Percentiles rank a stretch among this genome's conserved stretches.
phyloP scores from a whole-genome alignment of 495 filamentous ascomycete genomes.

The Bryoglossum gracile region DNA sequence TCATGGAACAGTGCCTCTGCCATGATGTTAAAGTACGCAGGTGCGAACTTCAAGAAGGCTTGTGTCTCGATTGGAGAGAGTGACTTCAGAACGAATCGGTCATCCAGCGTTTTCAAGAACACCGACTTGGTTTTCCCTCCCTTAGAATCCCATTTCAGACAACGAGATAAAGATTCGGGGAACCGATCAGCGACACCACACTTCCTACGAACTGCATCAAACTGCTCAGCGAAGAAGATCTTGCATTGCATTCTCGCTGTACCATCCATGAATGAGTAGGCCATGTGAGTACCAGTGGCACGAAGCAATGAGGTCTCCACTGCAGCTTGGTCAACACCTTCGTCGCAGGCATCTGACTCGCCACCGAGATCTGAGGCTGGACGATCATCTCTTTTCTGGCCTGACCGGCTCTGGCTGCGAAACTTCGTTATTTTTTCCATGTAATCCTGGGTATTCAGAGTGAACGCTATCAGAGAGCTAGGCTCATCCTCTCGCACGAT shows the following conservation, averaged over 20 bases:
- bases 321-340: constrained; percentile 42
- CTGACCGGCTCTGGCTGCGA: constrained; percentile 42
- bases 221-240: constrained; percentile 96
- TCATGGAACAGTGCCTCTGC: constrained; percentile 93
- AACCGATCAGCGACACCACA: constrained; percentile 91
- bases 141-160: constrained; percentile 96
- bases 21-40: constrained; percentile 96
- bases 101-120: constrained; percentile 95
- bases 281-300: constrained; percentile 80
- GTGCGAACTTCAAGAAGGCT: constrained; percentile 90
- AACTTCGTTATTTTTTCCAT: constrained; percentile 67
- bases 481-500: constrained; percentile 97
- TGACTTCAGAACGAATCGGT: constrained; percentile 79
- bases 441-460: constrained; percentile 80
- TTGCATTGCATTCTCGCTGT: constrained; percentile 93
- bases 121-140: constrained; percentile 96
- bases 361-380: constrained; percentile 2
- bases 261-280: constrained; percentile 89
- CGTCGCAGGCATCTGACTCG: constrained; percentile 13
- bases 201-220: constrained; percentile 87
- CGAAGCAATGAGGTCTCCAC: constrained; percentile 73
- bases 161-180: constrained; percentile 88
- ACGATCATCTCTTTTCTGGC: constrained; percentile 10
- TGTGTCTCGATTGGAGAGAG: constrained; percentile 84
- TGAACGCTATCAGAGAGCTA: constrained; percentile 90